Base-by-base conservation (phyloP, 2,329 filamentous ascomycete species). In the Endothia cerciana region DNA sequence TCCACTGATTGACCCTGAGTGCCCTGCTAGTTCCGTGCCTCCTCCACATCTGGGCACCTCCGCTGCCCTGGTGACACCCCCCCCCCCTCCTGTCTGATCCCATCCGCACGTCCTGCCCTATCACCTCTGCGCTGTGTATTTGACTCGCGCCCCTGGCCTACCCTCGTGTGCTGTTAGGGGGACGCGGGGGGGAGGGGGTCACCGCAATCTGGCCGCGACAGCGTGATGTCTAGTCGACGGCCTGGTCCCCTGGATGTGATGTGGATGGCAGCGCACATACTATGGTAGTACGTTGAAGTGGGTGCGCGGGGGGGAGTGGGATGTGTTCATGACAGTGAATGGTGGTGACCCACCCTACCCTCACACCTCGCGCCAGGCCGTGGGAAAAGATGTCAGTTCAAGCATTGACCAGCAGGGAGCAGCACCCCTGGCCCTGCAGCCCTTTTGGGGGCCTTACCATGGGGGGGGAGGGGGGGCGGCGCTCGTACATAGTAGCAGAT, bases 41-140 rank as follows among this genome's bases (percentile, higher is more conserved):
- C 51, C 51, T 55, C 51, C 51, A 55, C 51, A 36, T 55, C 51
- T 55, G 51, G 51, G 30, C 51, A 55, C 51, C 51, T 55, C 51
- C 51, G 47, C 47, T 30, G 47, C 22, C 25, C 47, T 51, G 47
- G 47, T 51, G 47, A 51, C 47, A 51, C 47, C 47, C 47, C 25
- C 22, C 47, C 47, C 47, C 22, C 47, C 17, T 51, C 47, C 22
- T 49, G 45, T 49, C 45, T 49, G 45, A 49, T 49, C 47, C 47
- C 22, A 28, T 30, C 47, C 28, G 47, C 45, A 25, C 22, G 11
- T 22, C n/a, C 41, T 25, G 11, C 47, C 47, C 47, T 30, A 51
- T 51, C 47, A 51, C 47, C 25, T 51, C 47, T 15, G 25, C 22
- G n/a, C n/a, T n/a, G n/a, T n/a, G n/a, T n/a, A n/a, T 25, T 51